These are phyloP conservation scores for Cyberlindnera americana DNA, from an alignment of 805 yeast genomes.

Conservation along the genomic window DNA sequence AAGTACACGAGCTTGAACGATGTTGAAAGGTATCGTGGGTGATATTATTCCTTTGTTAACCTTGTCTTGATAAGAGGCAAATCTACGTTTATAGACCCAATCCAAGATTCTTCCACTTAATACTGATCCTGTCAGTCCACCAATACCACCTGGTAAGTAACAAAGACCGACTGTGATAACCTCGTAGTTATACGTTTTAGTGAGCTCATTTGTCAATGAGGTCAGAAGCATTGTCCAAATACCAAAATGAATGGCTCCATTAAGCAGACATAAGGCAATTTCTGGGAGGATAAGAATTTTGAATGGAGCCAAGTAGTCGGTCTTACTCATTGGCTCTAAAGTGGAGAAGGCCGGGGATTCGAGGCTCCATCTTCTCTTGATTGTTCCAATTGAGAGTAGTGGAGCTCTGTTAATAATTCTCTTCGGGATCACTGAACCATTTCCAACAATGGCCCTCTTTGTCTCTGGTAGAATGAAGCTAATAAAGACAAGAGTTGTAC, in stretches of 20 bases:
- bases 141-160: constrained; percentile 71
- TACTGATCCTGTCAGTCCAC: constrained; percentile 59
- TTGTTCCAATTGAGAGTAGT: constrained; percentile 27
- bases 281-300: constrained; percentile 41
- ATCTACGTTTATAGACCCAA: constrained; percentile 22
- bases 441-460: constrained; percentile 66
- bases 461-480: constrained; percentile 69
- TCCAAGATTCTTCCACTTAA: constrained; percentile 56
- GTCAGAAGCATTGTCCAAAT: constrained; percentile 70
- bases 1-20: constrained; percentile 51
- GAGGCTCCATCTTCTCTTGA: constrained; percentile 24
- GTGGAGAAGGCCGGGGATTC: constrained; percentile 32
- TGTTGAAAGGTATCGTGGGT: constrained; percentile 40
- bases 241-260: constrained; percentile 61
- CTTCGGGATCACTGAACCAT: constrained; percentile 60
- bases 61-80: constrained; percentile 14
- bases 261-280: constrained; percentile 47
- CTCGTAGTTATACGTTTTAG: constrained; percentile 45
- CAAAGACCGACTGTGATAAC: constrained; percentile 66
- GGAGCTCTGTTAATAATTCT: constrained; percentile 41
- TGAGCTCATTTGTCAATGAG: constrained; percentile 54
- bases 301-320: constrained; percentile 37
- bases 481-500: constrained; percentile 35
- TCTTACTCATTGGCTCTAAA: constrained; percentile 20
- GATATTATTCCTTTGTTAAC: constrained; percentile 22